A percentile compares a stretch with the other conserved stretches of the same genome.
Evolutionary conservation across 225 moss, liverwort and hornwort species (phyloP).

Genomic region (Pseudisothecium myosuroides): DNA sequence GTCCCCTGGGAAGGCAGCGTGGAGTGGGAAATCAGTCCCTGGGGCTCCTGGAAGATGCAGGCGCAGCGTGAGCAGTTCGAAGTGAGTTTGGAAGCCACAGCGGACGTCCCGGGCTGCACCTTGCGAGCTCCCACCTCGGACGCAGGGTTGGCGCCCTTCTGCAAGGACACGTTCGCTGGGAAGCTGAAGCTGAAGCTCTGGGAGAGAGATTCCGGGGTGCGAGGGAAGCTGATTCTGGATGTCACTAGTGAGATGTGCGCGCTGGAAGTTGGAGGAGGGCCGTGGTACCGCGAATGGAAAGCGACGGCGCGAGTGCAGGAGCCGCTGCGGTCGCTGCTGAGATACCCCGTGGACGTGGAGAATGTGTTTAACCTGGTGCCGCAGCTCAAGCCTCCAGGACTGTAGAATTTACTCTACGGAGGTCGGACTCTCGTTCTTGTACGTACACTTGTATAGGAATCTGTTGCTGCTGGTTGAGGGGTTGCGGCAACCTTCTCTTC

Average conservation of each 20-base stretch:
- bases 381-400: slow-evolving; percentile 72
- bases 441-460: background rate
- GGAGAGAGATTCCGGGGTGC: slow-evolving; percentile 23
- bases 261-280: slow-evolving; percentile 82
- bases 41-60: slow-evolving; percentile 90
- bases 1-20: slow-evolving; percentile 81
- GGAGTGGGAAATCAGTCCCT: slow-evolving; percentile 72
- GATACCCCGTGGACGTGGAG: slow-evolving; percentile 66
- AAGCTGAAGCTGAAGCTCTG: slow-evolving; percentile 65
- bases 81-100: slow-evolving; percentile 62
- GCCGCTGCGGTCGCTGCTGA: slow-evolving; percentile 48
- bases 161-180: slow-evolving; percentile 78
- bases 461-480: background rate
- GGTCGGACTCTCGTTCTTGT: background rate
- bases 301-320: slow-evolving; percentile 40
- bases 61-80: slow-evolving; percentile 38
- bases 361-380: slow-evolving; percentile 26
- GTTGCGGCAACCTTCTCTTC: background rate
- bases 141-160: slow-evolving; percentile 74
- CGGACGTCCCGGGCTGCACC: slow-evolving; percentile 54
- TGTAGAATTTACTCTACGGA: background rate
- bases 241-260: slow-evolving; percentile 68
- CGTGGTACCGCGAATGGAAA: slow-evolving; percentile 78
- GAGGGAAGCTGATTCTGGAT: slow-evolving; percentile 51
- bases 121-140: slow-evolving; percentile 89